Percentiles rank a stretch among this genome's conserved stretches.
These are phyloP conservation scores for Solanum phureja DNA, from an alignment of 257 asterid species.

Conservation along the genomic window DNA sequence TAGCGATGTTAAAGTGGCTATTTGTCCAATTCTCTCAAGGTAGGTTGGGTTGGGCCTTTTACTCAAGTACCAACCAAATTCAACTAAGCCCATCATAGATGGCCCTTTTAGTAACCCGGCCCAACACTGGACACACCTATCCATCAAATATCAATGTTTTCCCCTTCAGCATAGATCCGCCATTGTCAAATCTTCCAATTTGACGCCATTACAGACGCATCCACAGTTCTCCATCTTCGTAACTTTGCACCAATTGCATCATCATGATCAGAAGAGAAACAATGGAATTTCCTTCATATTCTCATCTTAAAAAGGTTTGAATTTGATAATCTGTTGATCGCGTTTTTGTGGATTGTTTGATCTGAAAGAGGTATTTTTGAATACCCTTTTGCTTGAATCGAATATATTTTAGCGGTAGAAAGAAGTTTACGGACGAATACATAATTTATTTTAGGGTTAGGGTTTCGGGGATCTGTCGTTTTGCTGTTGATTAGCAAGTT, in stretches of 20 bases:
- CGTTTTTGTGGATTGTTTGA: not conserved
- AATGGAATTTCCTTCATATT: not conserved
- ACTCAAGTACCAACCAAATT: not conserved
- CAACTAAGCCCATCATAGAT: not conserved
- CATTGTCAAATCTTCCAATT: not conserved
- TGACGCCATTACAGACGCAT: not conserved
- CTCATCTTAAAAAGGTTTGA: not conserved
- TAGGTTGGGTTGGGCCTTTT: not conserved
- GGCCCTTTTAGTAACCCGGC: not conserved
- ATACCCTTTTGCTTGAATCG: not conserved
- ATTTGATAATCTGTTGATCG: not conserved
- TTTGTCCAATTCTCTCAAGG: not conserved
- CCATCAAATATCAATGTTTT: not conserved
- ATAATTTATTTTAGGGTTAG: not conserved
- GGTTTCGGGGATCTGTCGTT: not conserved
- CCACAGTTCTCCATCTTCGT: not conserved
- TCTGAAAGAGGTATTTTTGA: not conserved
- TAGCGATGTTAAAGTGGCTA: not conserved
- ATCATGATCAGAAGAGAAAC: not conserved
- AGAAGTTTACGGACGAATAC: not conserved
- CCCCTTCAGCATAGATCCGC: not conserved
- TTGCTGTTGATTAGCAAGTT: not conserved
- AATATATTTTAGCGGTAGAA: not conserved
- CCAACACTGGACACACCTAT: not conserved
- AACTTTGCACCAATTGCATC: not conserved